Evolutionary conservation across 306 rosid species (phyloP).

Genomic region (Lathyrus tuberosus): DNA sequence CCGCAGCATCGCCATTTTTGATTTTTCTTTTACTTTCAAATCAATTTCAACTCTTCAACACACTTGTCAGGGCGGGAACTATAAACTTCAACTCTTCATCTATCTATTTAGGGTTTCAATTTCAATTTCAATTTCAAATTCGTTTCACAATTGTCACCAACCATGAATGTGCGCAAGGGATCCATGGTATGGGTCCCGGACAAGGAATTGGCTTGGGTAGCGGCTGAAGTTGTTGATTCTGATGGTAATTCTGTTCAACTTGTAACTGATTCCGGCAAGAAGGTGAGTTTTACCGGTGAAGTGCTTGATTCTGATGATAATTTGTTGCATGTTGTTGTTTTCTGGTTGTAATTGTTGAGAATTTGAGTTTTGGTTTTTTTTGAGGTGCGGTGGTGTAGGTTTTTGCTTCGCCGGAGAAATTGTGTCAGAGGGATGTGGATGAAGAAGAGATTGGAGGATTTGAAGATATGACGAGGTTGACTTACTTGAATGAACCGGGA

Average conservation of each 20-base stretch:
- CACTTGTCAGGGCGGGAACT: slow-evolving; percentile 80
- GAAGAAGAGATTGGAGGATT: slow-evolving; percentile 97
- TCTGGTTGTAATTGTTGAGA: background rate
- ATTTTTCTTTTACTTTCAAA: slow-evolving; percentile 32
- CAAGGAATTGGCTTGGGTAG: slow-evolving; percentile 67
- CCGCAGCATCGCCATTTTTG: slow-evolving; percentile 48
- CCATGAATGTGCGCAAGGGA: slow-evolving; percentile 76
- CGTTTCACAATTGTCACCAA: slow-evolving; percentile 17
- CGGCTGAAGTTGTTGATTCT: slow-evolving; percentile 70
- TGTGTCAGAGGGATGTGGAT: slow-evolving; percentile 81
- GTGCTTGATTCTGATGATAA: background rate
- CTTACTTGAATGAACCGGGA: slow-evolving; percentile 95
- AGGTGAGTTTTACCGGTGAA: slow-evolving; percentile 50
- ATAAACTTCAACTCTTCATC: slow-evolving; percentile 38
- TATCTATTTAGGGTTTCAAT: slow-evolving; percentile 56
- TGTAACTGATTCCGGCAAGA: slow-evolving; percentile 63
- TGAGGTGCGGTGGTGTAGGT: slow-evolving; percentile 50
- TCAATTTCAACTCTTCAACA: slow-evolving; percentile 30
- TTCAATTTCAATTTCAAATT: slow-evolving; percentile 29
- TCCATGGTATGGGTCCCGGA: slow-evolving; percentile 90
- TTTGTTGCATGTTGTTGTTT: background rate
- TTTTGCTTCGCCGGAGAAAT: slow-evolving; percentile 53
- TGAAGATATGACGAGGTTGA: slow-evolving; percentile 90
- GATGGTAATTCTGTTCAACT: slow-evolving; percentile 52
- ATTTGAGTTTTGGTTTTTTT: background rate